phyloP scores from a whole-genome alignment of 768 basidiomycete species.

The Ephemerocybe angulata region DNA sequence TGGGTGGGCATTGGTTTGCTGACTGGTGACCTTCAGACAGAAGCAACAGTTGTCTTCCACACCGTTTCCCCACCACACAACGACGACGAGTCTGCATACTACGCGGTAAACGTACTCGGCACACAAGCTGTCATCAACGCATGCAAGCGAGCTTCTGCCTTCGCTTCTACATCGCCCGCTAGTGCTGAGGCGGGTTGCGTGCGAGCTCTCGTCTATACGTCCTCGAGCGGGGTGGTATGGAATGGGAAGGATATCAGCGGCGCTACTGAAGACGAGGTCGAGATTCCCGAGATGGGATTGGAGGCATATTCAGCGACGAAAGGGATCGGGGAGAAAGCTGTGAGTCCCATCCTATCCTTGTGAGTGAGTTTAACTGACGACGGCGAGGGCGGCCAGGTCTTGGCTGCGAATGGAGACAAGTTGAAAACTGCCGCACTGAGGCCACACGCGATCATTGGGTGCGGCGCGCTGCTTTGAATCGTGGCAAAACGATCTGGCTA shows the following conservation, averaged over 20 bases:
- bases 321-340: constrained; percentile 65
- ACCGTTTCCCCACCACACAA: constrained; percentile 70
- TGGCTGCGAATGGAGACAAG: constrained; percentile 68
- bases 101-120: constrained; percentile 79
- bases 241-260: constrained; percentile 63
- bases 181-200: constrained; percentile 52
- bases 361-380: background rate
- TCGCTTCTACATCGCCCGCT: no score
- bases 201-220: constrained; percentile 76
- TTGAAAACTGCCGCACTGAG: constrained; percentile 71
- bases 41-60: constrained; percentile 78
- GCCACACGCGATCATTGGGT: constrained; percentile 84
- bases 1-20: no score
- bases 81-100: constrained; percentile 54
- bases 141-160: no score
- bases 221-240: constrained; percentile 72
- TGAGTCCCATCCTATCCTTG: constrained; percentile 23
- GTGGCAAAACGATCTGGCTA: background rate
- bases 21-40: no score
- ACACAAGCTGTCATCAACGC: constrained; percentile 68
- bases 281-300: constrained; percentile 55
- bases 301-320: constrained; percentile 84
- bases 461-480: constrained; percentile 20
- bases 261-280: constrained; percentile 59
- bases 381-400: background rate